Base-by-base conservation (phyloP, 179 eudicot genomes). In the Silene coronaria region DNA sequence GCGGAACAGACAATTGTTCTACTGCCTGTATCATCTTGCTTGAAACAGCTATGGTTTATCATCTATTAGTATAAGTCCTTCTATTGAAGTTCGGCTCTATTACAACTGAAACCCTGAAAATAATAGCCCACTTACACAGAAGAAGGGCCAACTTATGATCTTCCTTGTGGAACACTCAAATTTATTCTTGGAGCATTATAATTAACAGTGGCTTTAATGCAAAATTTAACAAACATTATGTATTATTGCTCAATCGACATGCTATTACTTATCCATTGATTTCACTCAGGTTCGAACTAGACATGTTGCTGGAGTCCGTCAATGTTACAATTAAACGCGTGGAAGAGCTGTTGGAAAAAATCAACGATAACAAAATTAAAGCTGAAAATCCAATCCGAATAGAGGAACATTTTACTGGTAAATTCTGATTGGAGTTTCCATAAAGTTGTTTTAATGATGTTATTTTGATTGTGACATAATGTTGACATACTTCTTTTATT, bases 231-330 rank as follows among this genome's bases (percentile, higher is more conserved):
- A 32, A 22, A 42, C 38, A 12, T 51, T 19, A 8, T 21, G 24
- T 68, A 67, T 28, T 38, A 28, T 36, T 27, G 48, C 27, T 4
- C 60, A 16, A 59, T 8, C 67, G 0, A 21, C 12, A 46, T 26
- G 55, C 27, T 38, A 19, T 36, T 79, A 22, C 74, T 72, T 1
- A 71, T 77, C 57, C 75, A 74, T 67, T 63, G 28, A 28, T 60
- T 45, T 77, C 34, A 23, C 73, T 70, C 88, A 93, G 98, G 74
- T 93, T 91, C 83, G 98, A 93, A 85, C 83, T 93, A 30, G 98
- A 93, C 85, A 91, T 93, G 97, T 84, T 93, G 81, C 82, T 93
- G 82, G 98, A 93, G 88, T 90, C 97, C 26, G 93, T 91, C 78
- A 90, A 82, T 76, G 85, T 90, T 76, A 87, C 97, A 46, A 86